Base-by-base conservation (phyloP, 164 flowering plant genomes). In the Piper longum region DNA sequence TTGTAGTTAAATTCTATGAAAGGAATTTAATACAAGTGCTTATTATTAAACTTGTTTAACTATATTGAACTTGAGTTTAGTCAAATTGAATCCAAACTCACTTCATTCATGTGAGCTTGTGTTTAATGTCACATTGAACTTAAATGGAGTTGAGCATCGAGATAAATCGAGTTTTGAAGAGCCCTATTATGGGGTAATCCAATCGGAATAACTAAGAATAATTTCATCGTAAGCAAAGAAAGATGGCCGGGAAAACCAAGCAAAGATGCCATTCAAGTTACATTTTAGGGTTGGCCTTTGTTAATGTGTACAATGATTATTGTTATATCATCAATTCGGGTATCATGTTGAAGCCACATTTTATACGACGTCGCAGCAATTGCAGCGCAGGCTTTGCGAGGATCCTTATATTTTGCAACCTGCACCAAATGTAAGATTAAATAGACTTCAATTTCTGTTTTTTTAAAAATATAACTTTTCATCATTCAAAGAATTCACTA, bases 301-400 rank as follows among this genome's bases (percentile, higher is more conserved):
- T 26, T 26, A 26, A 95, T 76, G 60, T 85, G 90, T 63, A 91
- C 91, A 67, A 91, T 75, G 71, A 95, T 89, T 73, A 95, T 83
- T 18, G 98, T 91, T 67, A 95, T 91, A 77, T 95, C 99, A 74
- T 95, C 99, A n/a, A 98, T 95, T 60, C 96, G 82, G 67, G 75
- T 87, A 63, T 95, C 99, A 71, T 95, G 84, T 74, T 88, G 91
- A 78, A 95, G 76, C 99, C 98, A 95, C 51, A 82, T 67, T 67
- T 79, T 87, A 80, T 91, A 95, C 52, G 99, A 85, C 72, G 91
- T 98, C 64, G 81, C 87, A 62, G 87, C 82, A 70, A 91, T 81
- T 56, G 91, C 87, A 44, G 87, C 76, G 76, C 99, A 89, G 44
- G 98, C 98, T 65, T 89, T 95, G 18, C 89, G 78, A n/a, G 98